Base-by-base conservation (phyloP, 179 eudicot genomes). In the Patellifolia procumbens region DNA sequence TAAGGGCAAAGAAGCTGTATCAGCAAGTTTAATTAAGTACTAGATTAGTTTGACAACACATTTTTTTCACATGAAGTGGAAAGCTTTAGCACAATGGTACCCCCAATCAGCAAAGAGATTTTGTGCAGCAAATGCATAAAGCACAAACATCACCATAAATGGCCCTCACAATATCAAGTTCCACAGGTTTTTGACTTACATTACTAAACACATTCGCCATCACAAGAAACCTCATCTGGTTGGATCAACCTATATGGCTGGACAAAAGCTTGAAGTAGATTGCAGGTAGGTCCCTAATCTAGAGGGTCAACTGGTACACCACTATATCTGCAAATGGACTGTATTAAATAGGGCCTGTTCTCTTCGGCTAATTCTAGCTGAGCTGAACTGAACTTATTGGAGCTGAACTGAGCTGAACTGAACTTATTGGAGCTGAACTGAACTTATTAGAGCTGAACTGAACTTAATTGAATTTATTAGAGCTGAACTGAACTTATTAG, bases 151-250 rank as follows among this genome's bases (percentile, higher is more conserved):
- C 20, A 68, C 7, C 39, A 63, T 64, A 26, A 22, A 5, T n/a
- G 34, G 62, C 34, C 16, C 70, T 58, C 22, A 53, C 61, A 11
- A 19, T 35, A 31, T 55, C 45, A 29, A 51, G 24, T 1, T 32
- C 46, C 69, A n/a, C 48, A 20, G 17, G n/a, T 68, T 19, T 70
- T 70, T 39, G 34, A 28, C 29, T 55, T 35, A 13, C 74, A 69
- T 6, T 48, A 48, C 59, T 55, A 8, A 56, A 55, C 8, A 15
- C 11, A 39, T 52, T 13, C 37, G 26, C 22, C 31, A 37, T 22
- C 43, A 34, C 75, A 53, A 37, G 0, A 34, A 53, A 34, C 51
- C 65, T 56, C 49, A 7, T 39, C 75, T 51, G 35, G 24, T 37
- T 9, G 12, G 31, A 35, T 7, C 6, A 69, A 42, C 5, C 39